These are phyloP conservation scores for Dispira simplex DNA, from an alignment of 192 early-diverging fungal genomes.

Conservation along the genomic window DNA sequence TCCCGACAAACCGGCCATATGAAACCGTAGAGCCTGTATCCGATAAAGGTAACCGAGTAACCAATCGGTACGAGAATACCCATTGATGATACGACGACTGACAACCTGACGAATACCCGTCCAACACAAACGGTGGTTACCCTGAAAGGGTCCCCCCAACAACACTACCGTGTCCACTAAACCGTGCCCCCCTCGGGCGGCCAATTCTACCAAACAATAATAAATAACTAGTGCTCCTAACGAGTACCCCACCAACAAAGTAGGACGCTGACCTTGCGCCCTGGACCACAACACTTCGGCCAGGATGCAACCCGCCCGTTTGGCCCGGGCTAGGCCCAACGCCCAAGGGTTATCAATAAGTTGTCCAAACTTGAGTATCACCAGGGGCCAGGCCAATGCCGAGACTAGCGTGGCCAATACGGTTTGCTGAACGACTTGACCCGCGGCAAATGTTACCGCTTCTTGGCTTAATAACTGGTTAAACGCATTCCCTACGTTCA, in stretches of 20 bases:
- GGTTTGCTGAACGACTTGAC: slow-evolving; percentile 28
- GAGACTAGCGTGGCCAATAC: slow-evolving; percentile 20
- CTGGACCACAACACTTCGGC: slow-evolving; percentile 24
- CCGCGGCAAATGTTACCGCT: slow-evolving; percentile 23
- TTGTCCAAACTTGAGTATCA: slow-evolving; percentile 25
- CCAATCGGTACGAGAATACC: slow-evolving; percentile 46
- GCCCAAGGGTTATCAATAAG: slow-evolving; percentile 61
- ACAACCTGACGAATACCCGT: slow-evolving; percentile 36
- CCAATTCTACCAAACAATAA: slow-evolving; percentile 50
- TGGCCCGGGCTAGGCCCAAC: slow-evolving; percentile 42
- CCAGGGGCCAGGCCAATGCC: slow-evolving; percentile 27
- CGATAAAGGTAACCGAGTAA: slow-evolving; percentile 53
- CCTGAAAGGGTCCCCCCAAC: slow-evolving; percentile 51
- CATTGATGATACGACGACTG: slow-evolving; percentile 41
- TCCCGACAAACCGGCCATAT: slow-evolving; percentile 22
- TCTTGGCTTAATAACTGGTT: slow-evolving; percentile 20
- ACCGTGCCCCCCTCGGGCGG: slow-evolving; percentile 24
- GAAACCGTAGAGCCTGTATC: slow-evolving; percentile 25
- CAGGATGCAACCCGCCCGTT: slow-evolving; percentile 40
- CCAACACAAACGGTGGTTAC: slow-evolving; percentile 35
- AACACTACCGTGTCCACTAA: slow-evolving; percentile 51
- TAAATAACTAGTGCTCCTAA: slow-evolving; percentile 52
- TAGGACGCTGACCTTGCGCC: slow-evolving; percentile 43
- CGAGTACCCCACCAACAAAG: slow-evolving; percentile 53
- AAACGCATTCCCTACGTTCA: slow-evolving; percentile 25